Evolutionary conservation across 768 basidiomycete genomes (phyloP), one percentile per base, ranked within the genome.

Genomic region (Tricholoma sp.): DNA sequence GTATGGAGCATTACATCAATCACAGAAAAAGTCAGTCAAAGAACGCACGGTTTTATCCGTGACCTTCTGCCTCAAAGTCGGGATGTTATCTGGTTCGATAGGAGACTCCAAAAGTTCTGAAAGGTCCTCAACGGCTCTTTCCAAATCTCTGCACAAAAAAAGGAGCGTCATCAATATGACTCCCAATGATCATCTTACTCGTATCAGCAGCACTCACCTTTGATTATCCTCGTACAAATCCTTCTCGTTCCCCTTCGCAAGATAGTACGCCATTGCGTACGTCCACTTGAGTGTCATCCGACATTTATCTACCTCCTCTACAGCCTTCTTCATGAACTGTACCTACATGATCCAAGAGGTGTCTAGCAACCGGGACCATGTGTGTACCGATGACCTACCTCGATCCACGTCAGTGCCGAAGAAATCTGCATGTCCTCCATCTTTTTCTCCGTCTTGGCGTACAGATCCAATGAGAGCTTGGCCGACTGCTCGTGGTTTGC

Each of bases 401-500:
- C 95, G 63, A 99, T 99, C 97, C 97, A 99, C 2, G 94, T 94
- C 37, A 99, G 74, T 55, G 85, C 81, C 2, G 92, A 94, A 10
- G 86, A 88, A 61, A 94, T 82, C 76, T 98, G 97, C 89, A 98
- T 96, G 74, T 97, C 94, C 72, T 98, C 94, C 97, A 99, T 99
- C 85, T 98, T 98, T 83, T 96, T 94, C 81, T 99, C 95, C 11
- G 96, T 98, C 77, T 94, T 94, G 56, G 81, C 81, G 71, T 95
- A 96, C 41, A 98, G 77, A 61, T 98, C 94, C 14, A 91, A 71
- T 16, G 96, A 94, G 52, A 99, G 86, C 73, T 94, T 95, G 52
- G 95, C 94, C n/a, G 95, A 97, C 69, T 97, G 95, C 68, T 99
- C 97, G 74, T 99, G 97, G 72, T 99, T 99, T 7, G 97, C 92